Base-by-base conservation (phyloP, 306 rosid species). In the Acacia crassicarpa region DNA sequence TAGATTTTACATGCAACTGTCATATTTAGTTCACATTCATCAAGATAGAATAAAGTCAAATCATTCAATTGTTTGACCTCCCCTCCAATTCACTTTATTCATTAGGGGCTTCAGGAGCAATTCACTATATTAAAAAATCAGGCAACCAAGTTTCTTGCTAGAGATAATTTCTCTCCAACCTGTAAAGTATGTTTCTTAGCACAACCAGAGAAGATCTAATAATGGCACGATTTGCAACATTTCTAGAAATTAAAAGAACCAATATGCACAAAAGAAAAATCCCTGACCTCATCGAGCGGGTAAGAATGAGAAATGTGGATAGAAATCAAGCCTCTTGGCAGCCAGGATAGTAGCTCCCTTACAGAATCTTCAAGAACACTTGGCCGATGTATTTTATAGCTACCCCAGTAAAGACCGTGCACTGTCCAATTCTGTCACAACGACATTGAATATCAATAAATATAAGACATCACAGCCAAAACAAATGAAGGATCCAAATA, bases 401-500 rank as follows among this genome's bases (percentile, higher is more conserved):
- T 95, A 80, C 99, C 98, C 97, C 97, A 95, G 76, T 91, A 93
- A 76, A 95, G 98, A 67, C 99, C 99, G 84, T 93, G 99, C 72
- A 95, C 91, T 9, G 99, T 95, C 99, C 99, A 95, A 84, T 95
- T 95, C 99, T 95, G 93, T 40, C 70, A 48, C 22, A 81, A 74
- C 46, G n/a, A 46, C 67, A 84, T 85, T 38, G 63, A 33, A 80
- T 20, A 56, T 56, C 22, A 56, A 56, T 22, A 22, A 58, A 82
- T 22, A 67, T 58, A 71, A 41, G 43, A 71, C 72, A 81, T 69
- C 35, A 72, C 13, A 72, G 27, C 67, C 73, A 32, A 40, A 49
- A 16, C 11, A 10, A 27, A 54, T 33, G 25, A 53, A 66, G 70
- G n/a, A 9, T 61, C 14, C 69, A 32, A 17, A 27, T 30, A 44